Evolutionary conservation across 139 green algal species (phyloP).

Genomic region (Tetraselmis striata): DNA sequence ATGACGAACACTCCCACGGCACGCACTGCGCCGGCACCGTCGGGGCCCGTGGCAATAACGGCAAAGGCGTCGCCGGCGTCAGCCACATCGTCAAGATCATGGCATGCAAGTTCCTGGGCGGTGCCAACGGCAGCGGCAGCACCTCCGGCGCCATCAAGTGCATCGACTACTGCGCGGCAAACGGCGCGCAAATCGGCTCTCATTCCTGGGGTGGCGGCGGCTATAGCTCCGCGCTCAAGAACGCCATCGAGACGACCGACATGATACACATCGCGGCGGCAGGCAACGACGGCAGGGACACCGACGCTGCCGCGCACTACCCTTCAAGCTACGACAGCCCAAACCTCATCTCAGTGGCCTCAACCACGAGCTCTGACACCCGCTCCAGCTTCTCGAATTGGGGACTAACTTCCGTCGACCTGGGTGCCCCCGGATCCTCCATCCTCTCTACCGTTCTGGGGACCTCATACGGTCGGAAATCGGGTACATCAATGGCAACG

Average conservation of each 20-base stretch:
- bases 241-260: neutral
- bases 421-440: neutral
- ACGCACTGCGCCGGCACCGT: constrained; percentile 11
- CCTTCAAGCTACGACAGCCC: constrained; percentile 1
- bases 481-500: neutral
- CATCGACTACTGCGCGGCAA: neutral
- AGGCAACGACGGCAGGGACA: neutral
- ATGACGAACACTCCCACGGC: constrained; percentile 8
- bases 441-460: neutral
- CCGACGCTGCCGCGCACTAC: neutral
- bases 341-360: neutral
- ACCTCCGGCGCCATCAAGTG: constrained; percentile 2
- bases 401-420: neutral
- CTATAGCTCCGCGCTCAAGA: neutral
- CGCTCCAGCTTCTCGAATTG: neutral
- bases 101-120: constrained; percentile 1
- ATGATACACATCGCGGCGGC: neutral
- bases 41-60: neutral
- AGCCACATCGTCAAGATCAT: neutral
- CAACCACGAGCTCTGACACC: neutral
- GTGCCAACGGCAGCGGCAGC: neutral
- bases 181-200: neutral
- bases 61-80: neutral
- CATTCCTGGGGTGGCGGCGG: neutral
- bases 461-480: neutral